Evolutionary conservation across 2,329 filamentous ascomycete species (phyloP), one percentile per base, ranked within the genome.

Genomic region (Sclerotinia spermophila): DNA sequence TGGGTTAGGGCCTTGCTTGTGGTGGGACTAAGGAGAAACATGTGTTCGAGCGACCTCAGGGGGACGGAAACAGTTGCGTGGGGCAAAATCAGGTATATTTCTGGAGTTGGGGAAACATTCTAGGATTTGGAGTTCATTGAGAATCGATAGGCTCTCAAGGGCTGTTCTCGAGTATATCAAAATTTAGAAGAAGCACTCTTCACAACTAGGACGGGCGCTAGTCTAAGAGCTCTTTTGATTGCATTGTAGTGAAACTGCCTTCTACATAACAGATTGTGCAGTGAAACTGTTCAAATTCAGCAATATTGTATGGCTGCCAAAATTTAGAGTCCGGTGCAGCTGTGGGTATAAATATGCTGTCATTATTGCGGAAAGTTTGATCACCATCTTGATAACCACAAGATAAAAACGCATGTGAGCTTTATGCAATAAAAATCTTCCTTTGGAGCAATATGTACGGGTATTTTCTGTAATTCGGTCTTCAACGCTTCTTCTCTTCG

Each of bases 1-100:
- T 67, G 89, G 88, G 5, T 80, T 91, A 2, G 89, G 89, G 1
- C 85, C 87, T 24, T 89, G 86, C 75, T 77, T 90, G 65, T 91
- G 89, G 89, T 90, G 88, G 87, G 86, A 89, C 72, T 75, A 71
- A 1, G 75, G 71, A 13, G 73, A 73, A 38, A 74, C 71, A n/a
- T 73, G 58, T 13, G 73, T 75, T 44, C 17, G 71, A 72, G 62
- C 72, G 71, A 30, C 69, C 33, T 17, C 17, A 30, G 53, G 35
- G 17, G 17, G n/a, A 51, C n/a, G 33, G 17, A 24, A 53, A 24
- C 17, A 66, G n/a, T 30, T 53, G n/a, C 35, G 45, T 53, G 17
- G n/a, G 33, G 45, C 48, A 53, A 24, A 8, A 53, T 30, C 5
- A 30, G 53, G 35, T 62, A 38, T 53, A 44, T 53, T 69, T 53